Conservation (phyloP, 768 basidiomycete genomes). For the Boletus rufocinnamomeus region DNA sequence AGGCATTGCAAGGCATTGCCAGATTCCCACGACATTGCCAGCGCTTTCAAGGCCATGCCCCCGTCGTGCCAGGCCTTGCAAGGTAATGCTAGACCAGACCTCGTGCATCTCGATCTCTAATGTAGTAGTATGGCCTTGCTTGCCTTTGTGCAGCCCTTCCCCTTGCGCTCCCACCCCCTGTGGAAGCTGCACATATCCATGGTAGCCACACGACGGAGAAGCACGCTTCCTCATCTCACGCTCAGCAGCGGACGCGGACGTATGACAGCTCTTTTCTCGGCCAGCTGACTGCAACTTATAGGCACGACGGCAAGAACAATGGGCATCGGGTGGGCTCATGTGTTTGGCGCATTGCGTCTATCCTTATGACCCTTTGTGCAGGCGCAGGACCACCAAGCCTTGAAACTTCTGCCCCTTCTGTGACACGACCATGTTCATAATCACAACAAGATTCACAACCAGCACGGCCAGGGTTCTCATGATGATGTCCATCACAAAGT, state of each 20-base stretch:
- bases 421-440: conserved; percentile 10
- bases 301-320: conserved; percentile 2
- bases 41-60: too few relatives aligned
- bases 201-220: conserved; percentile 18
- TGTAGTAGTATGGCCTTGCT: too few relatives aligned
- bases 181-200: conserved; percentile 43
- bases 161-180: conserved; percentile 33
- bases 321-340: conserved; percentile 8
- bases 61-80: too few relatives aligned
- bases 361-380: background rate
- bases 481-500: conserved; percentile 6
- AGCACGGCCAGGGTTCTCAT: background rate
- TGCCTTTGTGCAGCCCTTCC: conserved; percentile 47
- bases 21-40: too few relatives aligned
- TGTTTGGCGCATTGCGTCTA: background rate
- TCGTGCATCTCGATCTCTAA: too few relatives aligned
- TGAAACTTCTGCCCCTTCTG: conserved; percentile 20
- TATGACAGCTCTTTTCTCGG: background rate
- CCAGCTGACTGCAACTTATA: background rate
- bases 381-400: background rate
- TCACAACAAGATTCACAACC: background rate
- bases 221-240: conserved; percentile 1
- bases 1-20: too few relatives aligned
- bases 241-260: conserved; percentile 1
- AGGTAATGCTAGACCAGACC: too few relatives aligned